Conservation (phyloP, 495 filamentous ascomycete species). For the Bathelium albidoporum region DNA sequence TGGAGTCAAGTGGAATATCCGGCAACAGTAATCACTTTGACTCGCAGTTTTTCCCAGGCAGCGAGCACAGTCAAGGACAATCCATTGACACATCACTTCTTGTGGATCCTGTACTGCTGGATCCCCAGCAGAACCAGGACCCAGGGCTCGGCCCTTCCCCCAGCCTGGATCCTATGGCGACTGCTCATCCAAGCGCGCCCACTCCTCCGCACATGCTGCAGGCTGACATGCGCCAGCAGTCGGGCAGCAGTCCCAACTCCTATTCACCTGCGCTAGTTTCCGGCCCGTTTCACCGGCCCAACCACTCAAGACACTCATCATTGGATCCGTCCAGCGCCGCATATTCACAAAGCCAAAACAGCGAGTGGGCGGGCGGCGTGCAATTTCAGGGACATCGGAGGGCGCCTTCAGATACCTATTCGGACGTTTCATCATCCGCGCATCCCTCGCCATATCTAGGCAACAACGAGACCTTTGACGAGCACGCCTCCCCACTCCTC, state of each 20-base stretch:
- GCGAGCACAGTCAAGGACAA: constrained; percentile 20
- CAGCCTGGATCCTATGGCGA: constrained; percentile 49
- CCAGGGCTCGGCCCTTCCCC: constrained; percentile 52
- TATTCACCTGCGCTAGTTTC: constrained; percentile 46
- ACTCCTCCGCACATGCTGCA: constrained; percentile 63
- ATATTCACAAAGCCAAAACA: constrained; percentile 51
- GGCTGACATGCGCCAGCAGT: constrained; percentile 39
- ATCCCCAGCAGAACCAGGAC: constrained; percentile 25
- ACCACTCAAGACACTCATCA: constrained; percentile 70
- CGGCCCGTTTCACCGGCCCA: constrained; percentile 49
- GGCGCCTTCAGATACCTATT: constrained; percentile 74
- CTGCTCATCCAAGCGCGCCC: constrained; percentile 57
- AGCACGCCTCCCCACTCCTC: constrained; percentile 70
- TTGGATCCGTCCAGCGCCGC: constrained; percentile 69
- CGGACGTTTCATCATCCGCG: constrained; percentile 74
- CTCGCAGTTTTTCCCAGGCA: constrained; percentile 21
- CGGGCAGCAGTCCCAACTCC: constrained; percentile 25
- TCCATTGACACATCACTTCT: constrained; percentile 29
- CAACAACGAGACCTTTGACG: constrained; percentile 71
- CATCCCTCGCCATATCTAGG: constrained; percentile 70
- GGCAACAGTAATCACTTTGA: constrained; percentile 19
- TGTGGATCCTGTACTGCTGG: constrained; percentile 15
- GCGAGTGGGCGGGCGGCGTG: constrained; percentile 60
- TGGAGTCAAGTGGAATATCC: constrained; percentile 19
- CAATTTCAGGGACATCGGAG: constrained; percentile 68